Evolutionary conservation across 2,329 filamentous ascomycete genomes (phyloP).

Genomic region (Ophiognomonia clavigignenti-juglandacearum): DNA sequence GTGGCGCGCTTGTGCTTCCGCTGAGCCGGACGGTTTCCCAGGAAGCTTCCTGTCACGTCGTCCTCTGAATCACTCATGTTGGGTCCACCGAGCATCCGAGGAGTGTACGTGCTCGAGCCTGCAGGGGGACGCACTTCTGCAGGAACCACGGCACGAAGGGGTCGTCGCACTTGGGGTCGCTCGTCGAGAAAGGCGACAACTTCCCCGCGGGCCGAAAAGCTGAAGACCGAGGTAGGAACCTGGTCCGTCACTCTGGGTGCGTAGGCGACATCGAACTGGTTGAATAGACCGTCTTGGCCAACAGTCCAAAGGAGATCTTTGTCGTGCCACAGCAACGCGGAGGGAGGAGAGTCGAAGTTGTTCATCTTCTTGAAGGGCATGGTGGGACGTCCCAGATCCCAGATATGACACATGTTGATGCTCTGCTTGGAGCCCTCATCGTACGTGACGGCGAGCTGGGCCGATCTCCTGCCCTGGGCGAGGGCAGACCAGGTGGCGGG

Average conservation of each 20-base stretch:
- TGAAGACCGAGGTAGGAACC: slow-evolving; percentile 55
- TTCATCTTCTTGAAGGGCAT: slow-evolving; percentile 65
- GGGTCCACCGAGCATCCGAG: slow-evolving; percentile 48
- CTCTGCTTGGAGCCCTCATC: slow-evolving; percentile 53
- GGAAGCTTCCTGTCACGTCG: slow-evolving; percentile 56
- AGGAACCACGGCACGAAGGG: slow-evolving; percentile 25
- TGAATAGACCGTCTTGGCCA: slow-evolving; percentile 56
- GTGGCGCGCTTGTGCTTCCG: slow-evolving; percentile 38
- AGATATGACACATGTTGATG: slow-evolving; percentile 57
- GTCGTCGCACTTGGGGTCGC: slow-evolving; percentile 40
- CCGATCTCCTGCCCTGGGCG: slow-evolving; percentile 53
- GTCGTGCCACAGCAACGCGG: slow-evolving; percentile 57
- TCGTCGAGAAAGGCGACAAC: slow-evolving; percentile 60
- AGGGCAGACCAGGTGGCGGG: slow-evolving; percentile 63
- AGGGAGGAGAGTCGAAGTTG: slow-evolving; percentile 53
- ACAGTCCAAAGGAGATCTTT: slow-evolving; percentile 64
- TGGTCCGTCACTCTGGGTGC: slow-evolving; percentile 59
- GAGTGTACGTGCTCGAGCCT: slow-evolving; percentile 43
- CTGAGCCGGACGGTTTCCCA: slow-evolving; percentile 40
- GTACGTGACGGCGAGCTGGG: slow-evolving; percentile 59
- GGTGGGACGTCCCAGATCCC: slow-evolving; percentile 63
- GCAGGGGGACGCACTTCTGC: slow-evolving; percentile 27
- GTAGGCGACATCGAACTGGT: slow-evolving; percentile 61
- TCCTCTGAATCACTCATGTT: slow-evolving; percentile 63
- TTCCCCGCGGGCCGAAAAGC: slow-evolving; percentile 56